Base-by-base conservation (phyloP, 441 rosid genomes). In the Hypseocharis bilobata region DNA sequence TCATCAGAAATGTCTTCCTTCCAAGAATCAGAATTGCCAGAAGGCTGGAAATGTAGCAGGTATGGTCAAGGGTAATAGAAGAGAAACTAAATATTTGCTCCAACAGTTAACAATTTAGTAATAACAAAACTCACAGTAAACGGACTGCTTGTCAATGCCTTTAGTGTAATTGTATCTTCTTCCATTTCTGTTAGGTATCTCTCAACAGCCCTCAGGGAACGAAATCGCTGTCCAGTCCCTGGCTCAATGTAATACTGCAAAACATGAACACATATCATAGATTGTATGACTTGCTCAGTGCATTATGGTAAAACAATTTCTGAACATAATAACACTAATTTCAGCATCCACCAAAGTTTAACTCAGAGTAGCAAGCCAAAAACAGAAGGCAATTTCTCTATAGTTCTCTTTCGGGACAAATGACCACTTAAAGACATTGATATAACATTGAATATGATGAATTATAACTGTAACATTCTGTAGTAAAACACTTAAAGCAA, bases 201-300 rank as follows among this genome's bases (percentile, higher is more conserved):
- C 83, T 77, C 74, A 30, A 72, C 83, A 14, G 86, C 72, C 62
- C 57, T 52, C 54, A 72, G 76, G 29, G 89, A 85, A 57, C 81
- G 83, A 44, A 82, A 83, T 2, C 73, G 76, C 47, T 49, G 66
- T 60, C 85, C 83, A 34, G 84, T 82, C 55, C 66, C 83, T 14
- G 83, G 78, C 72, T 87, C 88, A 77, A 80, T 69, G 74, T 78
- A 85, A 72, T 34, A 76, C 88, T 82, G 80, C 78, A 74, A 60
- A 40, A 42, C 60, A 52, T 6, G 65, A 4, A 34, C 63, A 20
- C 63, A 67, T 27, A 17, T 45, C 58, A 47, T 45, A 6, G 8
- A 22, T 58, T 72, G 58, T 38, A 62, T 38, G 16, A 59, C 17
- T 42, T 52, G 34, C 38, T 60, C 17, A 27, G 62, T 38, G 56